Evolutionary conservation across 2,329 filamentous ascomycete genomes (phyloP).

Genomic region (Alternaria gansuensis): DNA sequence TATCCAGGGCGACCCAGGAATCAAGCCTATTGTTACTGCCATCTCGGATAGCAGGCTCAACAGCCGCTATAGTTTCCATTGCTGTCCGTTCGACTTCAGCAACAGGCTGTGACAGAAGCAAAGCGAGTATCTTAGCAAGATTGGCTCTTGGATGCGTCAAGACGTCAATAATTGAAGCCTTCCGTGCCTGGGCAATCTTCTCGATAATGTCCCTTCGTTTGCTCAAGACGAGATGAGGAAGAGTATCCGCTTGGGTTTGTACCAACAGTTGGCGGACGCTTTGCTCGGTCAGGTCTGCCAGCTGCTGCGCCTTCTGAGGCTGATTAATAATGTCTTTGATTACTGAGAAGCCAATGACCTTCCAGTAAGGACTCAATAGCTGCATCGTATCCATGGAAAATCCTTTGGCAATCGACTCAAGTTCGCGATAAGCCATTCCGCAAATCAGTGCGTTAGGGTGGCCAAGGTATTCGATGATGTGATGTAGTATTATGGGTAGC

Average conservation of each 20-base stretch:
- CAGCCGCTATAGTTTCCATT: constrained; percentile 72
- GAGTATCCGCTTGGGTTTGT: constrained; percentile 78
- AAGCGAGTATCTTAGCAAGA: constrained; percentile 66
- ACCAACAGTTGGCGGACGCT: constrained; percentile 77
- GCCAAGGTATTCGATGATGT: constrained; percentile 86
- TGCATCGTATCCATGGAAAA: constrained; percentile 69
- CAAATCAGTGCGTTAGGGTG: constrained; percentile 81
- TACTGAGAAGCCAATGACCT: constrained; percentile 79
- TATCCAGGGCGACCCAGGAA: constrained; percentile 76
- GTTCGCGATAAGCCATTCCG: constrained; percentile 83
- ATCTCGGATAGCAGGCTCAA: constrained; percentile 74
- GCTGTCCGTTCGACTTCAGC: constrained; percentile 72
- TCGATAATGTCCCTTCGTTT: constrained; percentile 80
- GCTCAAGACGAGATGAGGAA: constrained; percentile 85
- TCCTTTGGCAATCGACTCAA: constrained; percentile 75
- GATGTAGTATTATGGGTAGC: constrained; percentile 83
- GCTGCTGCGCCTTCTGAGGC: constrained; percentile 81
- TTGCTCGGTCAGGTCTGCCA: constrained; percentile 83
- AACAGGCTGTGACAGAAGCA: constrained; percentile 68
- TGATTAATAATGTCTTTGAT: constrained; percentile 81
- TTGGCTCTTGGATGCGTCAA: constrained; percentile 66
- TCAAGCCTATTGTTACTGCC: constrained; percentile 66
- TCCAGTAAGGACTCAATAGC: constrained; percentile 88
- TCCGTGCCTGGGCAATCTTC: constrained; percentile 77
- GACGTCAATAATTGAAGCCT: constrained; percentile 66